phyloP scores from a whole-genome alignment of 192 early-diverging fungal species.

The Mortierella alpina region DNA sequence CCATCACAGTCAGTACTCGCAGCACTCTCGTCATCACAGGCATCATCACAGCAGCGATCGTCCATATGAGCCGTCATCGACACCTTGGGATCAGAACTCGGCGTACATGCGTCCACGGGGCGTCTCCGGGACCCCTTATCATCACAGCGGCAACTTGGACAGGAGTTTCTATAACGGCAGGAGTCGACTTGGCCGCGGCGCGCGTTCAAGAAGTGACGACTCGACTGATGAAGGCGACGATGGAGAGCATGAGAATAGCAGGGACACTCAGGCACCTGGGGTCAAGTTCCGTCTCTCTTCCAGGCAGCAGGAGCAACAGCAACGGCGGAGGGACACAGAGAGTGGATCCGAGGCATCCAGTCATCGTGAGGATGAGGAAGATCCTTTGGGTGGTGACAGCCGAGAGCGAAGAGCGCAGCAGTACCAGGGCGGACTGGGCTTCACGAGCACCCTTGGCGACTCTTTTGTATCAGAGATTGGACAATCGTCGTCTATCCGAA shows the following conservation, averaged over 20 bases:
- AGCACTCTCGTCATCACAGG: not conserved
- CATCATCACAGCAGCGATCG: slow-evolving; percentile 14
- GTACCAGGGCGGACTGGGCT: not conserved
- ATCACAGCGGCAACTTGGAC: slow-evolving; percentile 1
- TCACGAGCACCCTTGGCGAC: slow-evolving; percentile 34
- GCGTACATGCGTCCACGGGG: slow-evolving; percentile 26
- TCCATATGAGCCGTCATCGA: slow-evolving; percentile 11
- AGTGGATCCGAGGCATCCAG: slow-evolving; percentile 21
- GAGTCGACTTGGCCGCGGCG: slow-evolving; percentile 15
- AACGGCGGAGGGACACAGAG: not conserved
- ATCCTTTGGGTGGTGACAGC: not conserved
- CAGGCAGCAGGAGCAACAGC: not conserved
- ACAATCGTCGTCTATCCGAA: slow-evolving; percentile 2
- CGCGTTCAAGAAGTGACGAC: slow-evolving; percentile 3
- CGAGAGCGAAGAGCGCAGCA: not conserved
- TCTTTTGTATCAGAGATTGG: slow-evolving; percentile 53
- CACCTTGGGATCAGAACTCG: slow-evolving; percentile 11
- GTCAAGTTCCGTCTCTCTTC: slow-evolving; percentile 23
- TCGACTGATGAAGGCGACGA: slow-evolving; percentile 33
- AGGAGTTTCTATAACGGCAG: slow-evolving; percentile 27
- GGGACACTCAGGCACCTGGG: slow-evolving; percentile 7
- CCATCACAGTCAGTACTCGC: not conserved
- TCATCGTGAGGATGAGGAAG: not conserved
- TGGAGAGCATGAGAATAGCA: slow-evolving; percentile 11
- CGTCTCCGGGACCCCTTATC: slow-evolving; percentile 19